These are phyloP conservation scores for Penicillium odoratum DNA, from an alignment of 495 filamentous ascomycete genomes.

Conservation along the genomic window DNA sequence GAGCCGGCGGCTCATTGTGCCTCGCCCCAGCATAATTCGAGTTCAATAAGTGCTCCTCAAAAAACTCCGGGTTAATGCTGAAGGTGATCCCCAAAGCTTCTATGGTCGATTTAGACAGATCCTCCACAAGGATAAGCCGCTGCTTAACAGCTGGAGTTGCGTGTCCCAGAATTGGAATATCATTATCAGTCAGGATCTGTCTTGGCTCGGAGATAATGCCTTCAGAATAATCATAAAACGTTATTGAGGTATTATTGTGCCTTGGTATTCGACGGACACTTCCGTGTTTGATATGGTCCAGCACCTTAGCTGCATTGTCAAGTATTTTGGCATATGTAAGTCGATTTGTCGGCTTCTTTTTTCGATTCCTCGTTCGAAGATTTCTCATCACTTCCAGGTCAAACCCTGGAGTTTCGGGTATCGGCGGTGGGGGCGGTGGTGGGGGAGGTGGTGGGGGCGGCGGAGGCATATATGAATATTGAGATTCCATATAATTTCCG, in stretches of 20 bases:
- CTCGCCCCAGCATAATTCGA: conserved; percentile 11
- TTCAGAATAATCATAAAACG: conserved; percentile 12
- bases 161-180: neutral
- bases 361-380: neutral
- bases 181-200: neutral
- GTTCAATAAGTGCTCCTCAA: conserved; percentile 20
- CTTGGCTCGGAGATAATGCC: neutral
- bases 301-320: conserved; percentile 9
- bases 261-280: conserved; percentile 2
- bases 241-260: conserved; percentile 6
- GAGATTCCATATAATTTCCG: neutral
- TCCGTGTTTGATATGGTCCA: conserved; percentile 17
- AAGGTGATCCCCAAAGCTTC: conserved; percentile 10
- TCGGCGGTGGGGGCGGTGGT: no score
- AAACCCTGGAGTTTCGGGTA: no score
- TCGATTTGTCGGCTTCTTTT: neutral
- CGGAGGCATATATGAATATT: neutral
- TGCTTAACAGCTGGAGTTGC: neutral
- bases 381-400: neutral
- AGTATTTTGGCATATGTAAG: conserved; percentile 5
- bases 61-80: conserved; percentile 19
- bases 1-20: conserved; percentile 7
- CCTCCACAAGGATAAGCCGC: conserved; percentile 16
- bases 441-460: no score
- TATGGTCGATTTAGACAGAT: conserved; percentile 13